phyloP scores from a whole-genome alignment of 2,329 filamentous ascomycete species.

The Ceratocystiopsis sp. region DNA sequence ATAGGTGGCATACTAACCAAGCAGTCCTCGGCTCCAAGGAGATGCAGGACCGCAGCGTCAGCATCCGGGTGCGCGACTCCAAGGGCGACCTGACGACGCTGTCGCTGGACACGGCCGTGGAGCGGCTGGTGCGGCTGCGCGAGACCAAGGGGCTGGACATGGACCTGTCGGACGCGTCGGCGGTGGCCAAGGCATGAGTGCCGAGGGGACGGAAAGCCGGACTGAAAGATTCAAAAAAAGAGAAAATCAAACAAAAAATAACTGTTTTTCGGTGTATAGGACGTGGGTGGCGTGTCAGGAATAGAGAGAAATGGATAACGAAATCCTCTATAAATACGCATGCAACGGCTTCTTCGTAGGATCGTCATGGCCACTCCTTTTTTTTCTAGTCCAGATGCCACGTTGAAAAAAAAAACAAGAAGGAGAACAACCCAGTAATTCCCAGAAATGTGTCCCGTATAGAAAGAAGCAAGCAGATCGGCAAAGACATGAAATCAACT shows the following conservation, averaged over 20 bases:
- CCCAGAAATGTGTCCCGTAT: not conserved
- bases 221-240: not conserved
- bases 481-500: too few relatives aligned
- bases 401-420: too few relatives aligned
- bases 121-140: conserved; percentile 7
- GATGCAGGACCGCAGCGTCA: conserved; percentile 12
- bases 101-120: conserved; percentile 8
- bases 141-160: conserved; percentile 6
- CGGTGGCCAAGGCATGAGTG: too few relatives aligned
- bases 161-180: conserved; percentile 4
- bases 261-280: not conserved
- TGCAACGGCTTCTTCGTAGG: too few relatives aligned
- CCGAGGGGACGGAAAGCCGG: too few relatives aligned
- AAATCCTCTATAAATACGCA: too few relatives aligned
- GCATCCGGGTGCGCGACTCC: conserved; percentile 12
- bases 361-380: too few relatives aligned
- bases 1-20: conserved; percentile 1
- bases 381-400: too few relatives aligned
- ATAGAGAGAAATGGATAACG: not conserved
- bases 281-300: too few relatives aligned
- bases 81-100: conserved; percentile 10
- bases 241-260: not conserved
- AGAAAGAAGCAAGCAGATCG: not conserved
- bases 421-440: not conserved
- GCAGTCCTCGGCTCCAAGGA: conserved; percentile 12